These are phyloP conservation scores for Colletotrichum neosansevieriae DNA, from an alignment of 2,329 filamentous ascomycete species.

Conservation along the genomic window DNA sequence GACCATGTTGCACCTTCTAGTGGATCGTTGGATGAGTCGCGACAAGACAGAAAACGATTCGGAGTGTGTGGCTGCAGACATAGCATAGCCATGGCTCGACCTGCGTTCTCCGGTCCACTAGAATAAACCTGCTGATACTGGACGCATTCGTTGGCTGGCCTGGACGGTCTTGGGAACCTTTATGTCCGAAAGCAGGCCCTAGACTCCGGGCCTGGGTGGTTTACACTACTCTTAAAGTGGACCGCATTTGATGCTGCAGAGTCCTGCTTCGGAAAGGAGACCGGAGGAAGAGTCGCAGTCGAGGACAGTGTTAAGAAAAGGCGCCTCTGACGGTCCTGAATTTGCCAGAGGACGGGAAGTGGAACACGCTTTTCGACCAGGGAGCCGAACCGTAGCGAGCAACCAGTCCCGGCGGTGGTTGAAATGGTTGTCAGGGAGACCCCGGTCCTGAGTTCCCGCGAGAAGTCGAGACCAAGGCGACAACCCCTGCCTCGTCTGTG, in stretches of 20 bases:
- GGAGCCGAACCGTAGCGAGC: conserved; percentile 36
- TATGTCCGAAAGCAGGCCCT: too few species aligned
- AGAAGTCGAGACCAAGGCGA: conserved; percentile 39
- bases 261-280: conserved; percentile 13
- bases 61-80: neutral
- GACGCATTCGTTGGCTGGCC: neutral
- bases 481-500: conserved; percentile 17
- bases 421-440: conserved; percentile 36
- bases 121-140: too few species aligned
- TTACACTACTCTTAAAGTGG: neutral
- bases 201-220: neutral
- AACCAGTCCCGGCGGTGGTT: conserved; percentile 27
- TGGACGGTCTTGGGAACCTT: too few species aligned
- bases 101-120: neutral
- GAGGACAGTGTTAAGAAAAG: conserved; percentile 20
- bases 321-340: conserved; percentile 25
- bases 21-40: conserved; percentile 20
- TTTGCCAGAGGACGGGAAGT: conserved; percentile 33
- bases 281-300: neutral
- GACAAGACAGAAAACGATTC: conserved; percentile 30
- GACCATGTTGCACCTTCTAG: conserved; percentile 38
- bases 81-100: neutral
- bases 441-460: conserved; percentile 22
- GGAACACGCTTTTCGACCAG: conserved; percentile 22
- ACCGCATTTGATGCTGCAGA: neutral